Evolutionary conservation across 2,329 filamentous ascomycete genomes (phyloP), one percentile per base, ranked within the genome.

Genomic region (Lachnellula subtilissima): DNA sequence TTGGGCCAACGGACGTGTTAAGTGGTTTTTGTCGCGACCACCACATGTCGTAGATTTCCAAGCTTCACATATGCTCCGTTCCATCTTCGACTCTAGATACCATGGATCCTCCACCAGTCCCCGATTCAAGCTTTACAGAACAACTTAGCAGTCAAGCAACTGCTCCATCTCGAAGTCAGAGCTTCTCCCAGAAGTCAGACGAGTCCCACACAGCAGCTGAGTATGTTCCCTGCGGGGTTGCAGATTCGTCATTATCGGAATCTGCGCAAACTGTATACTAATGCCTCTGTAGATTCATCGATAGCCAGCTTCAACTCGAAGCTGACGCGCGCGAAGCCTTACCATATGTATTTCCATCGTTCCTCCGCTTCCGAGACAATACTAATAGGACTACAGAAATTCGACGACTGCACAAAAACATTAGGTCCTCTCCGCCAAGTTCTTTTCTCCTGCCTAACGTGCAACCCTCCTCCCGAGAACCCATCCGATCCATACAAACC

Each of bases 241-340:
- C 22, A 6, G 12, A 15, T 7, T 23, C 12, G 9, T 9, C 11
- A 45, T 45, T n/a, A n/a, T 12, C 19, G 14, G 11, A 22, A 17
- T 43, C 9, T 43, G 15, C 11, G 12, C 12, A 28, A 15, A 23
- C 17, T 17, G 14, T 50, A 22, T 48, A 37, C 54, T 64, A 36
- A 66, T 32, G 23, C 39, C 40, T 12, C 17, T 11, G 5, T 54
- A 93, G 89, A 28, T 97, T 95, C 70, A 91, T 99, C 64, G 85
- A 90, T 65, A 86, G 85, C 54, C 94, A 99, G 71, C 86, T 97
- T 69, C 85, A 87, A 64, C 86, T 99, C 52, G 94, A 99, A 74
- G 90, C 89, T 19, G 94, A 99, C 75, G 94, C 94, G 48, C 91
- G 92, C 65, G 93, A 99, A 78, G 89, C 89, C 59, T 81, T 99